phyloP scores from a whole-genome alignment of 805 yeast genomes.

The Henningerozyma blattae region DNA sequence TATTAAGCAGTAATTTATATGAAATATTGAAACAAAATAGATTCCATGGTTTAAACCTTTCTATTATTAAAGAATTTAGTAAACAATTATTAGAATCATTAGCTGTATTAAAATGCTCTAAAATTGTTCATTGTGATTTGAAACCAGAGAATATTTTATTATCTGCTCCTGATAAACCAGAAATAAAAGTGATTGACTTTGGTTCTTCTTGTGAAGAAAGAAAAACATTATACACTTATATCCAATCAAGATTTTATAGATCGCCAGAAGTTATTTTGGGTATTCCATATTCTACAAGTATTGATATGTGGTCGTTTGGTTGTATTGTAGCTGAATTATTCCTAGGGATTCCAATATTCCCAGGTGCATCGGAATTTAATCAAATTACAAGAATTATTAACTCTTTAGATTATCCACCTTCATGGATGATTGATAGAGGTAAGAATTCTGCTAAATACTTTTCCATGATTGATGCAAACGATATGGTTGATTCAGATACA shows the following conservation, averaged over 20 bases:
- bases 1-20: conserved; percentile 76
- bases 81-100: conserved; percentile 74
- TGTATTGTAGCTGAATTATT: conserved; percentile 86
- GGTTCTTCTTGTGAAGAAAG: conserved; percentile 92
- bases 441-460: conserved; percentile 59
- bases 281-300: conserved; percentile 80
- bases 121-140: conserved; percentile 88
- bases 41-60: conserved; percentile 78
- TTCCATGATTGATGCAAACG: conserved; percentile 13
- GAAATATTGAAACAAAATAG: conserved; percentile 88
- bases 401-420: conserved; percentile 78
- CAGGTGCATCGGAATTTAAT: conserved; percentile 90
- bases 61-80: conserved; percentile 65
- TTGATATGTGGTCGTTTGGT: conserved; percentile 97
- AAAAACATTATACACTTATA: conserved; percentile 80
- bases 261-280: conserved; percentile 93
- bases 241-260: conserved; percentile 86
- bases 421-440: conserved; percentile 96
- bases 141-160: conserved; percentile 91
- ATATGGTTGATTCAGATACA: conserved; percentile 1
- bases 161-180: conserved; percentile 59
- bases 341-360: conserved; percentile 84
- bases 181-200: conserved; percentile 86
- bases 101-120: conserved; percentile 66
- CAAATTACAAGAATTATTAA: conserved; percentile 74